Evolutionary conservation across 192 early-diverging fungal species (phyloP), one percentile per base, ranked within the genome.

Genomic region (Phlyctochytrium planicorne): DNA sequence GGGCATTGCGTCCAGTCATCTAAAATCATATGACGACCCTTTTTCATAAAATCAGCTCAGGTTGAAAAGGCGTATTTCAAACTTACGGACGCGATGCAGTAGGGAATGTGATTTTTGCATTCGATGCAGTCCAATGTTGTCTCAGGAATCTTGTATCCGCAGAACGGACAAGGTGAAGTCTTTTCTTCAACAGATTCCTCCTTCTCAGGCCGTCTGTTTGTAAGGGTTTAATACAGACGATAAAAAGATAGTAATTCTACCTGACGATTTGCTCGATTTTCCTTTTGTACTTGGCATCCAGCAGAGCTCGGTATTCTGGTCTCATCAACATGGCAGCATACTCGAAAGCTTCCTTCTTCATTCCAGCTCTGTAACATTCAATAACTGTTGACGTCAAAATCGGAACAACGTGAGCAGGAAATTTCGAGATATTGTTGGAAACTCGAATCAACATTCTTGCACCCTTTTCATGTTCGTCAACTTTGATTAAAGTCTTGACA

Each of bases 351-450:
- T 70, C 71, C 20, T 73, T 76, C 62, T 83, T 84, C 30, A 86
- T 63, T 12, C 78, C 83, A 14, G 71, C 67, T n/a, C 84, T 67
- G 53, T 86, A 68, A 62, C 84, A 86, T 62, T 86, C 84, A 20
- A 86, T 74, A n/a, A 86, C 84, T n/a, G 84, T 86, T 2, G 84
- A 85, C 33, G 84, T 85, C 30, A 86, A 67, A 31, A 86, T 86
- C 2, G 75, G 79, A 1, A 85, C 78, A 24, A 81, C 68, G 56
- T 86, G 84, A 0, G 84, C 65, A 0, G 84, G 84, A 52, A 86
- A 86, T 60, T 83, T 80, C 52, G 73, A 76, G 30, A 86, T 83
- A 53, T 80, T 79, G 65, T 78, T 80, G 1, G 84, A 62, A 0
- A 86, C 82, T 30, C 84, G 70, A 20, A 85, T 83, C n/a, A 86